These are phyloP conservation scores for Phytopythium ostracodes DNA, from an alignment of 352 stramenopile species.

Conservation along the genomic window DNA sequence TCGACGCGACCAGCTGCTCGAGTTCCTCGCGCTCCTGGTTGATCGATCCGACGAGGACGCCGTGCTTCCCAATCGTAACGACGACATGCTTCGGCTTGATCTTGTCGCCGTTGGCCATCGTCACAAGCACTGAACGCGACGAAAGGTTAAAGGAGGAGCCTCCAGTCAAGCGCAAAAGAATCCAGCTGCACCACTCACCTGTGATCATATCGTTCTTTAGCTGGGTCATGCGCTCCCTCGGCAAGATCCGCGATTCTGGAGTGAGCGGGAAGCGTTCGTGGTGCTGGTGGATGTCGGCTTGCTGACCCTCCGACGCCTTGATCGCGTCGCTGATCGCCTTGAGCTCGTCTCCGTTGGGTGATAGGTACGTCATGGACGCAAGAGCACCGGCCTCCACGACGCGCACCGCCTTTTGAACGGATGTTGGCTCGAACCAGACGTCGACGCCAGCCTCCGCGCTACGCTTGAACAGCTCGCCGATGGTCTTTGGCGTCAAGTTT, in stretches of 20 bases:
- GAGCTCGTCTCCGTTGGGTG: constrained; percentile 75
- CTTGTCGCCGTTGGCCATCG: constrained; percentile 52
- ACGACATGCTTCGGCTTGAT: constrained; percentile 59
- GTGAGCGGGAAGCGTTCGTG: constrained; percentile 54
- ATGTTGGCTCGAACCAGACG: constrained; percentile 85
- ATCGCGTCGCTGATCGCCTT: constrained; percentile 66
- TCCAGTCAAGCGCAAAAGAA: neutral
- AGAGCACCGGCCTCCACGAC: constrained; percentile 49
- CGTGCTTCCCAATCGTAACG: constrained; percentile 76
- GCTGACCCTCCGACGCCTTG: neutral
- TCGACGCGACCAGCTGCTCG: constrained; percentile 18
- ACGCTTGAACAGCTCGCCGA: constrained; percentile 48
- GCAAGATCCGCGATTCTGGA: constrained; percentile 38
- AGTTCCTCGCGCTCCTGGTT: constrained; percentile 19
- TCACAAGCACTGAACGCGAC: constrained; percentile 36
- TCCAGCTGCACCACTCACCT: constrained; percentile 14
- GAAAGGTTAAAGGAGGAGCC: neutral
- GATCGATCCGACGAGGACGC: constrained; percentile 62
- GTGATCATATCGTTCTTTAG: constrained; percentile 73
- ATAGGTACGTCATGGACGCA: constrained; percentile 59
- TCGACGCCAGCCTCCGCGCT: constrained; percentile 31
- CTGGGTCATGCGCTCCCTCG: constrained; percentile 37
- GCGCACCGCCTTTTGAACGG: constrained; percentile 73
- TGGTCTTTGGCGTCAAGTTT: constrained; percentile 51
- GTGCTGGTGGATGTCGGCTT: neutral